Percentiles rank a stretch among this genome's conserved stretches.
Conservation (phyloP, 1,139 yeast genomes). For the Groenewaldozyma auringiensis region DNA sequence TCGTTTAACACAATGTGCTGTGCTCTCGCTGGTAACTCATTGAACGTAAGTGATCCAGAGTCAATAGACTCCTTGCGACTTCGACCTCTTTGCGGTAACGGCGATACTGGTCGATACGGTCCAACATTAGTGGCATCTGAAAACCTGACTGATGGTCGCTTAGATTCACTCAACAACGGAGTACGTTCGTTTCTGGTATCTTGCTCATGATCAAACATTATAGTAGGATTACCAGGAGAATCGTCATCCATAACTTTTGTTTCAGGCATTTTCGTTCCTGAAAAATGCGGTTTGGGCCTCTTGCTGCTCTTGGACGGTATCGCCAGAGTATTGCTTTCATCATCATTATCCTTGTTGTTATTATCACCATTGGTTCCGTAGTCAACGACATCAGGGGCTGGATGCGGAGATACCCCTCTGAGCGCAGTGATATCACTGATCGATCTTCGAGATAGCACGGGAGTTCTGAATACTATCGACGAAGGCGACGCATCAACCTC, state of each 20-base stretch:
- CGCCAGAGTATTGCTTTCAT: background rate
- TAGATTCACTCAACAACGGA: conserved; percentile 6
- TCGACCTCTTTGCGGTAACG: background rate
- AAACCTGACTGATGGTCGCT: background rate
- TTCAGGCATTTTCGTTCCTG: conserved; percentile 44
- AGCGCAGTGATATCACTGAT: background rate
- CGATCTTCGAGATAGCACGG: conserved; percentile 43
- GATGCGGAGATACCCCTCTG: background rate
- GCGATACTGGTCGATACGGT: background rate
- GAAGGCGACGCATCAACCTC: conserved; percentile 32
- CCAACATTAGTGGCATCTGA: too few relatives aligned
- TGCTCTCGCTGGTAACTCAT: conserved; percentile 82
- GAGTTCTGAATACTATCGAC: conserved; percentile 74
- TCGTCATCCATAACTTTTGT: conserved; percentile 65
- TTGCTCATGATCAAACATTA: conserved; percentile 38
- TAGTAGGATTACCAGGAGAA: conserved; percentile 48
- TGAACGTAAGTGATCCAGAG: conserved; percentile 45
- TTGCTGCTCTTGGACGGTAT: background rate
- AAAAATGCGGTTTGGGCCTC: conserved; percentile 1
- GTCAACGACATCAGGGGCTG: background rate
- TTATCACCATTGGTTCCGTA: too few relatives aligned
- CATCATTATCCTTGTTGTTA: background rate
- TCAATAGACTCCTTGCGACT: conserved; percentile 6
- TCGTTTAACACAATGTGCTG: conserved; percentile 87
- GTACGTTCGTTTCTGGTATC: conserved; percentile 9